Percentiles rank a stretch among this genome's conserved stretches.
These are phyloP conservation scores for Cnidoscolus chayamansa DNA, from an alignment of 441 rosid species.

Conservation along the genomic window DNA sequence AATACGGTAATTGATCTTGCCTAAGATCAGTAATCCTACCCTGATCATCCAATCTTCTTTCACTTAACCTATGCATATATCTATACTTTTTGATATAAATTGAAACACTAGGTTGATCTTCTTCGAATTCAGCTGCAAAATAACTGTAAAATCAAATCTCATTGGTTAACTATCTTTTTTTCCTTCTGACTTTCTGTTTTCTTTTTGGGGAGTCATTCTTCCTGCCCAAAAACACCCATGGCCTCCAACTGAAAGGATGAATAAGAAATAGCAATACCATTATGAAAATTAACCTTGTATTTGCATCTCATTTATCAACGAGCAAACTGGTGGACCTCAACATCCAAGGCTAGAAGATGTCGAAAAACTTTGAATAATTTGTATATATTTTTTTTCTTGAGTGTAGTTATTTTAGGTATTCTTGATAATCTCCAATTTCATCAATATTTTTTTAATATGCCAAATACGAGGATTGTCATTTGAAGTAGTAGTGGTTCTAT, in stretches of 20 bases:
- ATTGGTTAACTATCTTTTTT: too few species aligned
- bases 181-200: too few species aligned
- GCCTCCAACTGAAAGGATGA: too few species aligned
- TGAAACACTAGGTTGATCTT: background rate
- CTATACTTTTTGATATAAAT: too few species aligned
- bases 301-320: background rate
- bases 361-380: background rate
- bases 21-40: background rate
- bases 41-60: background rate
- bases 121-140: background rate
- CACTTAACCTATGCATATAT: background rate
- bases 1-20: background rate
- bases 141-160: too few species aligned
- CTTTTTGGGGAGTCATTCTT: too few species aligned
- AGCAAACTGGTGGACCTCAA: background rate
- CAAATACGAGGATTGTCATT: slow-evolving; percentile 1
- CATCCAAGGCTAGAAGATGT: background rate
- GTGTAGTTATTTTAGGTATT: background rate
- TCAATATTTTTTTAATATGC: background rate
- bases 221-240: too few species aligned
- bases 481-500: background rate
- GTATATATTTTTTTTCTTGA: too few species aligned
- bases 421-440: background rate
- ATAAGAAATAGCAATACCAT: too few species aligned
- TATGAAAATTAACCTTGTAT: too few species aligned